Evolutionary conservation across 2,329 filamentous ascomycete species (phyloP), one percentile per base, ranked within the genome.

Genomic region (Talaromyces sp.): DNA sequence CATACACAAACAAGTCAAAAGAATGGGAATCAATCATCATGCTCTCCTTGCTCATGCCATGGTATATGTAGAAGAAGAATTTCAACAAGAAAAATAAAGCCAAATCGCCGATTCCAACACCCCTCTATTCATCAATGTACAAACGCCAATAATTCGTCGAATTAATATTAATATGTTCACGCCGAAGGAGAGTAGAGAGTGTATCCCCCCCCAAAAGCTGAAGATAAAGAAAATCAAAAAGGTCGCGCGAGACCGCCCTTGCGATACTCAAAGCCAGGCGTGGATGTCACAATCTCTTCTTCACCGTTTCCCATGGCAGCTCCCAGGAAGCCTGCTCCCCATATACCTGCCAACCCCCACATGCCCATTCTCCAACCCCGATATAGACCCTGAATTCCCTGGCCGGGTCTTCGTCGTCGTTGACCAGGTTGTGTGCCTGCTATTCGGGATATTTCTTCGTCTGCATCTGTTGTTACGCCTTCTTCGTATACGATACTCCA

Each of bases 401-500:
- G 80, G 10, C 80, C 80, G 61, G 78, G 80, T 43, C 78, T 70
- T 53, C 77, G 77, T 54, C 78, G 76, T 11, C 64, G 60, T 35
- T 62, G 67, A 17, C 15, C 11, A 2, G 22, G 67, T 63, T 51
- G 72, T 72, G 63, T 71, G 31, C 67, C 70, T 62, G 72, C 69
- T 22, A 70, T 60, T 48, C 76, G 70, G 10, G 80, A 41, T 25
- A 45, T 25, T 11, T 43, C 22, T 8, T 84, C 78, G 60, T 78
- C 79, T 21, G 68, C 65, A 5, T 66, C 69, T 17, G 74, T 50
- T 55, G 69, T 69, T 15, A 70, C 76, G 7, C 94, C 94, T 72
- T 99, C 94, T 66, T 95, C 89, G 36, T 87, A 82, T 1, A 89
- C 81, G 61, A 99, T 94, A 60, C 84, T 84, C 80, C 91, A 93